These are phyloP conservation scores for Aspergillus chevalieri DNA, from an alignment of 2,329 filamentous ascomycete genomes.

Conservation along the genomic window DNA sequence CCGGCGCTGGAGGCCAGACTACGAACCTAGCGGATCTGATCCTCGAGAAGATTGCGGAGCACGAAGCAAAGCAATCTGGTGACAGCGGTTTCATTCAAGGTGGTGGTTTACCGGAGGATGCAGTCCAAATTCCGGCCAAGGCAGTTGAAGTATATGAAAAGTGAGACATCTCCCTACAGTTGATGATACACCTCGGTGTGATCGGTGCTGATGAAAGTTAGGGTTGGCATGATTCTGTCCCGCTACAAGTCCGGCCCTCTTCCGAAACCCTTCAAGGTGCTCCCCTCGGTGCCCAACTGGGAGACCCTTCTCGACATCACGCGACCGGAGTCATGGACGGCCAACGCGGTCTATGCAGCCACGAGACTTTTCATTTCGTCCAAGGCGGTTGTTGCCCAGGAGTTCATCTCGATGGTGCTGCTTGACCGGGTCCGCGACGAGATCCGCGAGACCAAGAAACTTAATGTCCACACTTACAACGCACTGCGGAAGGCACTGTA, in stretches of 20 bases:
- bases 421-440: constrained; percentile 88
- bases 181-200: neutral
- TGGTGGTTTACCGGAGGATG: constrained; percentile 63
- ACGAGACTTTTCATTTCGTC: constrained; percentile 88
- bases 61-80: constrained; percentile 63
- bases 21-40: constrained; percentile 91
- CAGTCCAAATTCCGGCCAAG: constrained; percentile 80
- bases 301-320: constrained; percentile 80
- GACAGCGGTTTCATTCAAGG: constrained; percentile 42
- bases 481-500: constrained; percentile 87
- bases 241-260: constrained; percentile 95
- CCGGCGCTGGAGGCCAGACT: constrained; percentile 46
- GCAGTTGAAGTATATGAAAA: constrained; percentile 92
- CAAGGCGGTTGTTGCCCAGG: constrained; percentile 71
- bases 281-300: constrained; percentile 89
- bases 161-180: constrained; percentile 38
- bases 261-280: constrained; percentile 95
- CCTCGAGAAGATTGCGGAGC: constrained; percentile 84
- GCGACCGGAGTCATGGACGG: constrained; percentile 69
- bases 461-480: constrained; percentile 94
- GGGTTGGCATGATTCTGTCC: constrained; percentile 78
- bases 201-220: constrained; percentile 29
- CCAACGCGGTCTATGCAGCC: constrained; percentile 79
- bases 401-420: constrained; percentile 80
- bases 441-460: constrained; percentile 87